phyloP scores from a whole-genome alignment of 2,329 filamentous ascomycete species.

The Xylariaceae sp. region DNA sequence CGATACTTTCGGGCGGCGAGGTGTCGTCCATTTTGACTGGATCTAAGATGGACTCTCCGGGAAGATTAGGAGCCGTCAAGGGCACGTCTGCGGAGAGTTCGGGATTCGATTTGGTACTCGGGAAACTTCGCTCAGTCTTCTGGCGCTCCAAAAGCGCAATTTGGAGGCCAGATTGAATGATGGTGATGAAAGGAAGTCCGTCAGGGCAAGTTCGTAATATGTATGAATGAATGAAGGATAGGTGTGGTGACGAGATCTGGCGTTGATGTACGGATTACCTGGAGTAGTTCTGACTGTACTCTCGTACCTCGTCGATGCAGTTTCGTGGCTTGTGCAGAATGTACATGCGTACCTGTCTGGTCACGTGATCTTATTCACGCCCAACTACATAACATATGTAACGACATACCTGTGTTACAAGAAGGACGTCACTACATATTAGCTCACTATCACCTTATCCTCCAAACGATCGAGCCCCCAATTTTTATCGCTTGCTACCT shows the following conservation, averaged over 20 bases:
- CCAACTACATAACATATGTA: neutral
- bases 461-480: too few species aligned
- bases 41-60: neutral
- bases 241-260: neutral
- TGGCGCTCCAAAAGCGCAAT: neutral
- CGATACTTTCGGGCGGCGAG: conserved; percentile 52
- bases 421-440: too few species aligned
- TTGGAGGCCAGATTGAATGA: neutral
- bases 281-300: neutral
- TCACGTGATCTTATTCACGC: neutral
- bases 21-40: conserved; percentile 50
- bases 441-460: too few species aligned
- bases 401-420: too few species aligned
- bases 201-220: too few species aligned
- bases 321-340: neutral
- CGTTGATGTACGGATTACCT: too few species aligned
- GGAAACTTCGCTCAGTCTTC: neutral
- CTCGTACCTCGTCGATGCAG: too few species aligned
- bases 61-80: neutral
- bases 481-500: too few species aligned
- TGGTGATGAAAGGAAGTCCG: neutral
- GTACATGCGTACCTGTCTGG: neutral
- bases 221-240: neutral
- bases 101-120: neutral
- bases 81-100: neutral